Evolutionary conservation across 768 basidiomycete species (phyloP).

Genomic region (Kwoniella dendrophila): DNA sequence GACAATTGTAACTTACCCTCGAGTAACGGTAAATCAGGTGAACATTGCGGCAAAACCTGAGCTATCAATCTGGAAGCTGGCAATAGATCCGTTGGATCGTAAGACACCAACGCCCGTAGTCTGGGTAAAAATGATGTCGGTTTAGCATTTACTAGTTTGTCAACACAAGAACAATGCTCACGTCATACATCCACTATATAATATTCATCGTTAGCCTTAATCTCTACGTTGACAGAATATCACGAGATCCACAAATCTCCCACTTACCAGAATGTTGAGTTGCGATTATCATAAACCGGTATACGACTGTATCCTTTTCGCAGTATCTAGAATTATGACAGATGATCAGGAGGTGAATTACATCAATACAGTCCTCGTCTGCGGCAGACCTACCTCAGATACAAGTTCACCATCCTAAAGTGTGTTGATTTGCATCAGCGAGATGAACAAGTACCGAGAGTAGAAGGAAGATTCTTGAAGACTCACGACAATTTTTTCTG

Average conservation of each 20-base stretch:
- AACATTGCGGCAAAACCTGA: conserved; percentile 45
- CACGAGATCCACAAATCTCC: not conserved
- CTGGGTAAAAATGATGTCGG: too few species aligned
- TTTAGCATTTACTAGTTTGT: too few species aligned
- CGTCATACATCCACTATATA: conserved; percentile 34
- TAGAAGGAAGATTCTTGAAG: not conserved
- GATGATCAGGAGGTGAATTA: not conserved
- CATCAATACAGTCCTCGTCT: too few species aligned
- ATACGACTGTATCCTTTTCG: conserved; percentile 47
- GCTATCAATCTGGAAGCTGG: conserved; percentile 37
- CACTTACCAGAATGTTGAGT: conserved; percentile 40
- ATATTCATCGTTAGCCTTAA: not conserved
- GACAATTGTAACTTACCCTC: conserved; percentile 33
- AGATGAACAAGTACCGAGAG: too few species aligned
- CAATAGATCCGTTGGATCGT: conserved; percentile 45
- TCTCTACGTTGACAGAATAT: not conserved
- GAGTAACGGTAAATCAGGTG: conserved; percentile 42
- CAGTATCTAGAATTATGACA: conserved; percentile 42
- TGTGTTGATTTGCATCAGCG: conserved; percentile 1
- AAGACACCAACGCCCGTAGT: conserved; percentile 40
- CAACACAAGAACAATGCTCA: not conserved
- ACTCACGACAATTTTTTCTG: conserved; percentile 48
- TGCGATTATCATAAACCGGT: conserved; percentile 46
- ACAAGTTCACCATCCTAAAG: conserved; percentile 37
- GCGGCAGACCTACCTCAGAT: conserved; percentile 26